A percentile compares a stretch with the other conserved stretches of the same genome.
Evolutionary conservation across 2,329 filamentous ascomycete genomes (phyloP).

Genomic region (Tolypocladium capitatum): DNA sequence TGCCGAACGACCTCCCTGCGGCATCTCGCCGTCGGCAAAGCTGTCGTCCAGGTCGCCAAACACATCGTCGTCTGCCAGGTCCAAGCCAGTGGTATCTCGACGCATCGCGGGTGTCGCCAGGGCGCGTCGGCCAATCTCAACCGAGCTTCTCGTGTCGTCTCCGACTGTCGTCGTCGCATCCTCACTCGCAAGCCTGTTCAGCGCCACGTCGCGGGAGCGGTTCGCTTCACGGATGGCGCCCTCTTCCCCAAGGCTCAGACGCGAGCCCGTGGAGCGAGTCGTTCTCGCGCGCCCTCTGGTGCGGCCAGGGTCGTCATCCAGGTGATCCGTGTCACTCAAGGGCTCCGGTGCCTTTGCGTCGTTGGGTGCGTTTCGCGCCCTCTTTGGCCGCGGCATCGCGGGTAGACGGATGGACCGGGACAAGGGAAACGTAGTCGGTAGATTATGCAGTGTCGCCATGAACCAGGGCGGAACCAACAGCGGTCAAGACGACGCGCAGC

Average conservation of each 20-base stretch:
- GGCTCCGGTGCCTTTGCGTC: neutral
- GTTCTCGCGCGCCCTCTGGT: conserved; percentile 9
- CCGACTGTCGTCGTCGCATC: conserved; percentile 16
- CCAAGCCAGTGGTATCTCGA: conserved; percentile 33
- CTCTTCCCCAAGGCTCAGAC: conserved; percentile 11
- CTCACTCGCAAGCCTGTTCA: conserved; percentile 20
- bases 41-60: conserved; percentile 32
- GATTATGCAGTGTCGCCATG: neutral
- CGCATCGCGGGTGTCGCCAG: conserved; percentile 20
- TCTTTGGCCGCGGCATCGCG: conserved; percentile 7
- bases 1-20: conserved; percentile 21
- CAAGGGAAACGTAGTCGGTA: too few species aligned
- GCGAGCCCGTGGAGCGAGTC: conserved; percentile 5
- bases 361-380: conserved; percentile 4
- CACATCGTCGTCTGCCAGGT: conserved; percentile 32
- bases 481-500: neutral
- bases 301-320: conserved; percentile 13
- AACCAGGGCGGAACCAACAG: neutral
- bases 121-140: conserved; percentile 24
- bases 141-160: conserved; percentile 17
- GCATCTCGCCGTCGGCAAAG: conserved; percentile 25
- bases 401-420: neutral
- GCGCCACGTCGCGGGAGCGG: conserved; percentile 21
- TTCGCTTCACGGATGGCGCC: conserved; percentile 13
- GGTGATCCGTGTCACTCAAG: conserved; percentile 1